Percentiles rank a stretch among this genome's conserved stretches.
phyloP scores from a whole-genome alignment of 768 basidiomycete genomes.

The Calocybe indica region DNA sequence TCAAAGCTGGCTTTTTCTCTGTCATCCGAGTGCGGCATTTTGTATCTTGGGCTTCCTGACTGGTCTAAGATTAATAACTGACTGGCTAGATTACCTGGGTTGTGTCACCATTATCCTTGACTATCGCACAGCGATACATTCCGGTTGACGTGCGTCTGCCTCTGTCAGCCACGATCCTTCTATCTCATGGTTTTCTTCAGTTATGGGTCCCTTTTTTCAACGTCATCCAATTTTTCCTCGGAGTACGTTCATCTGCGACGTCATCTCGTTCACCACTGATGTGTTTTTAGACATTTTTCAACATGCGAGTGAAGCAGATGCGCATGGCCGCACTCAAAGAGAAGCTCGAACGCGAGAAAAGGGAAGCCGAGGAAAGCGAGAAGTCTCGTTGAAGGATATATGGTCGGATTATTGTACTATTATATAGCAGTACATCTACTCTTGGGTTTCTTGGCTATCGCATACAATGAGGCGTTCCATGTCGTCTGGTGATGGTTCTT shows the following conservation, averaged over 20 bases:
- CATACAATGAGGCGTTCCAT: constrained; percentile 23
- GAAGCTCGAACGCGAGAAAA: constrained; percentile 38
- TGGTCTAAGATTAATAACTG: neutral
- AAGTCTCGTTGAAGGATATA: constrained; percentile 8
- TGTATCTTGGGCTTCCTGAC: neutral
- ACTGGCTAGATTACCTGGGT: constrained; percentile 71
- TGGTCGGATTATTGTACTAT: neutral
- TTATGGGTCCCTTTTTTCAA: constrained; percentile 91
- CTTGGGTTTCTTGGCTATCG: neutral
- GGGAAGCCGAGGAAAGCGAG: constrained; percentile 17
- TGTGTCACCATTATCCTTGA: constrained; percentile 67
- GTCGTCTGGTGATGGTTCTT: constrained; percentile 23
- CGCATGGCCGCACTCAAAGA: constrained; percentile 43
- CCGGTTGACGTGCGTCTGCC: constrained; percentile 56
- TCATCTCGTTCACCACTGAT: constrained; percentile 4
- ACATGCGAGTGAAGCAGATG: constrained; percentile 62
- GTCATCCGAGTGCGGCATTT: constrained; percentile 56
- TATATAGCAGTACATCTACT: neutral
- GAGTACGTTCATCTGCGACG: constrained; percentile 26
- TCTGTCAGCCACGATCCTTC: constrained; percentile 2
- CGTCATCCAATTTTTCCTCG: constrained; percentile 65
- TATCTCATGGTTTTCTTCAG: constrained; percentile 25
- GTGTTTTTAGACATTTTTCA: constrained; percentile 57
- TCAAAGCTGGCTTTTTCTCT: constrained; percentile 67
- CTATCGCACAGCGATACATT: constrained; percentile 75